Conservation (phyloP, 2,329 filamentous ascomycete species). For the Fusarium beomiforme region DNA sequence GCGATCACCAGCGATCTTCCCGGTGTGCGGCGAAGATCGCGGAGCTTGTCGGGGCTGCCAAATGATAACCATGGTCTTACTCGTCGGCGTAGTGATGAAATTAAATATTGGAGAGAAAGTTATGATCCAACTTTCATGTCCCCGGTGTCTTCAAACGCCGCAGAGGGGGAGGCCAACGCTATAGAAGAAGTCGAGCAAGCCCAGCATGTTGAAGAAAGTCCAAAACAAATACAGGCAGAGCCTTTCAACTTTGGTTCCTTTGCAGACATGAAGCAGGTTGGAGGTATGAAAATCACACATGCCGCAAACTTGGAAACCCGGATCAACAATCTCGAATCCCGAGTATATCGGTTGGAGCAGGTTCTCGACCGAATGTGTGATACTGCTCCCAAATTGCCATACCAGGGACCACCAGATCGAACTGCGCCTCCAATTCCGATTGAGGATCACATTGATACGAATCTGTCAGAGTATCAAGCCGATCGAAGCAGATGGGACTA, state of each 20-base stretch:
- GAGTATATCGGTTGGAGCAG: constrained; percentile 63
- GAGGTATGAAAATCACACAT: constrained; percentile 67
- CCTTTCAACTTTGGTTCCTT: constrained; percentile 66
- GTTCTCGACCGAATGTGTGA: constrained; percentile 62
- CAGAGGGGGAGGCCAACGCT: constrained; percentile 50
- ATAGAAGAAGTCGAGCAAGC: constrained; percentile 45
- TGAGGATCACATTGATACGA: constrained; percentile 19
- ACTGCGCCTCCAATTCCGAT: constrained; percentile 40
- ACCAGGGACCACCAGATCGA: constrained; percentile 42
- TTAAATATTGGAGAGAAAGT: constrained; percentile 71
- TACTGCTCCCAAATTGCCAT: constrained; percentile 53
- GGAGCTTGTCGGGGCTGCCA: constrained; percentile 66
- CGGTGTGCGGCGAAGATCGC: constrained; percentile 63
- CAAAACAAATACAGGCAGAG: constrained; percentile 54
- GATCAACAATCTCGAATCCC: constrained; percentile 61
- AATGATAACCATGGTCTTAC: constrained; percentile 47
- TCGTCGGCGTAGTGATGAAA: constrained; percentile 70
- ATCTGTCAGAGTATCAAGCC: not conserved
- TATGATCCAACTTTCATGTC: constrained; percentile 63
- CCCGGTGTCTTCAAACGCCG: constrained; percentile 59
- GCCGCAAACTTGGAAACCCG: constrained; percentile 64
- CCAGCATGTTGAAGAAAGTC: constrained; percentile 46
- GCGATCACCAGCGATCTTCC: constrained; percentile 67
- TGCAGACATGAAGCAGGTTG: constrained; percentile 56
- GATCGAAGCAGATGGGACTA: constrained; percentile 1